Evolutionary conservation across 202 grass and related monocot genomes (phyloP).

Genomic region (Cymbopogon flexuosus): DNA sequence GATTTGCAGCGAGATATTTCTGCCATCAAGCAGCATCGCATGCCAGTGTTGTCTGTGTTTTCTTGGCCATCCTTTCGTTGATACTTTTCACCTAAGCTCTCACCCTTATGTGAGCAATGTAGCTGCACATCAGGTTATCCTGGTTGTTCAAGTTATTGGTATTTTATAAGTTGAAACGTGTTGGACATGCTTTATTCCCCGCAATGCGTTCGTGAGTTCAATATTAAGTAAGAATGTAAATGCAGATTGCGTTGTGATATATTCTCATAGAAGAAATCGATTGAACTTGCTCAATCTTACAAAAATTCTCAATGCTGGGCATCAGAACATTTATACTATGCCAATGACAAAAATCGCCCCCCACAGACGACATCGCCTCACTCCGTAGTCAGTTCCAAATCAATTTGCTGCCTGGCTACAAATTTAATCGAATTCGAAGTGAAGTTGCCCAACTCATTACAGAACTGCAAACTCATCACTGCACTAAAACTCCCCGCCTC

Average conservation of each 20-base stretch:
- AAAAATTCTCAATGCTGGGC: not conserved
- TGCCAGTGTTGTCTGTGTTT: not conserved
- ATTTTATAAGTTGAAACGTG: slow-evolving; percentile 22
- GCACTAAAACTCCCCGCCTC: not conserved
- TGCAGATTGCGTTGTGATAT: slow-evolving; percentile 20
- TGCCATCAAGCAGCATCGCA: slow-evolving; percentile 1
- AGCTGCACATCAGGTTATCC: not conserved
- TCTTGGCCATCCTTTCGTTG: not conserved
- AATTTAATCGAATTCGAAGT: not conserved
- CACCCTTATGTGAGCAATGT: not conserved
- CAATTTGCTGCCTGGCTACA: too few species aligned
- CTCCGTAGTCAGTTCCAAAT: too few species aligned
- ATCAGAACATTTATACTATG: not conserved
- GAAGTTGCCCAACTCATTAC: too few species aligned
- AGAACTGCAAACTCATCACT: not conserved
- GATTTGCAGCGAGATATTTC: slow-evolving; percentile 5
- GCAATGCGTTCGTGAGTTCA: slow-evolving; percentile 3
- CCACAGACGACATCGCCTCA: too few species aligned
- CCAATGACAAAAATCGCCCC: too few species aligned
- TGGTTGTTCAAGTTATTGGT: slow-evolving; percentile 16
- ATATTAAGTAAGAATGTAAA: slow-evolving; percentile 37
- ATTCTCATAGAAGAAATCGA: not conserved
- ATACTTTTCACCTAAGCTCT: slow-evolving; percentile 25
- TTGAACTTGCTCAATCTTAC: not conserved
- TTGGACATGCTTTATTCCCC: slow-evolving; percentile 22